Evolutionary conservation across 2,329 filamentous ascomycete species (phyloP), one percentile per base, ranked within the genome.

Genomic region (Curvularia hawaiiensis): DNA sequence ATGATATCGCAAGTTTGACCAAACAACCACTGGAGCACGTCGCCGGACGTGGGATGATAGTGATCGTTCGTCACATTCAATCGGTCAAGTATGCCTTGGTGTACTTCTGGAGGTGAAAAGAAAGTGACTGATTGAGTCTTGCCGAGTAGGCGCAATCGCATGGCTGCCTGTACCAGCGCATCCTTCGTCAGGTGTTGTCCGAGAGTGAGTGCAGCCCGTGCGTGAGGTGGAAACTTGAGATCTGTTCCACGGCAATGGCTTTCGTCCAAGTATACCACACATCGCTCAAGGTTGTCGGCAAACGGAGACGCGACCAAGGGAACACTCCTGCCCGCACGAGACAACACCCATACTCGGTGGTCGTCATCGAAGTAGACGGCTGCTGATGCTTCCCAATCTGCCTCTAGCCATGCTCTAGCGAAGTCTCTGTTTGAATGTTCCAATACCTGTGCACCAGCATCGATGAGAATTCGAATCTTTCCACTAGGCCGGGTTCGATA

Each of bases 81-180:
- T n/a, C 50, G 53, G 44, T 72, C 83, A 0, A 83, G 63, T 31
- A 90, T 88, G 58, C 82, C 87, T 28, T 85, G 83, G 33, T 88
- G 79, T 0, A 89, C 86, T 64, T 89, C 86, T 0, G 82, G 83
- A 0, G 86, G 85, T 0, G 83, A 80, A 20, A 86, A 80, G 48
- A 82, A 83, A 0, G 75, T 72, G 0, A 89, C 69, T 0, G 82
- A 83, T 54, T 90, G 86, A 0, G 83, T 83, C 2, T 78, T 78
- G 0, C 76, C 81, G 0, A 90, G 75, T 45, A 88, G 83, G 1
- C 88, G 79, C 0, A 90, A 71, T 57, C 88, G 77, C 87, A 90
- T 90, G 0, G 87, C 86, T 52, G 87, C 87, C 85, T 89, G 86
- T 0, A 87, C 84, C 0, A 83, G 81, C 9, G 84, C 79, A 54